A percentile compares a stretch with the other conserved stretches of the same genome.
Evolutionary conservation across 2,329 filamentous ascomycete genomes (phyloP).

Genomic region (Penicillium griseofulvum): DNA sequence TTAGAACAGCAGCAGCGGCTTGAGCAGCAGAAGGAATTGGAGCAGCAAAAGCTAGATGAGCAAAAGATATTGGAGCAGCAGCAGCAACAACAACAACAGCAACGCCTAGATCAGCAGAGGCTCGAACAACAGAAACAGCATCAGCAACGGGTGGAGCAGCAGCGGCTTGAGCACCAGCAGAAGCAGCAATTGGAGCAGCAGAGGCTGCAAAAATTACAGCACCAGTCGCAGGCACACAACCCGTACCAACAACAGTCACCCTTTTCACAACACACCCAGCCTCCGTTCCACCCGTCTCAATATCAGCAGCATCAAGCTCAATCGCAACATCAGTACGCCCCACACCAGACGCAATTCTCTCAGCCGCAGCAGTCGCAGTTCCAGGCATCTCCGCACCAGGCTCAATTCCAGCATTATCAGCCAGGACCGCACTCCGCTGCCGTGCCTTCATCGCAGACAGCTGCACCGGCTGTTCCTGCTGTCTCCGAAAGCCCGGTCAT

Average conservation of each 20-base stretch:
- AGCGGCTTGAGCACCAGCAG: constrained; percentile 8
- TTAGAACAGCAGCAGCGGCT: constrained; percentile 9
- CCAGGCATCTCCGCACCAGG: constrained; percentile 3
- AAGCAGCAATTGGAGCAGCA: constrained; percentile 18
- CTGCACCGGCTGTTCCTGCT: constrained; percentile 4
- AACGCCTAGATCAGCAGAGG: constrained; percentile 13
- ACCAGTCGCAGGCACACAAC: constrained; percentile 24
- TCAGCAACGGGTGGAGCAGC: constrained; percentile 16
- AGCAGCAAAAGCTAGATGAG: constrained; percentile 10
- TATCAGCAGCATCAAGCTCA: constrained; percentile 21
- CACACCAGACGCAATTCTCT: constrained; percentile 21
- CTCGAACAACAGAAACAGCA: constrained; percentile 17
- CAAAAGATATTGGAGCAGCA: constrained; percentile 11
- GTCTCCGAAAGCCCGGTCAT: constrained; percentile 2
- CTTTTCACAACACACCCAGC: constrained; percentile 19
- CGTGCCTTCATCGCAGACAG: constrained; percentile 6
- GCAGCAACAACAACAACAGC: constrained; percentile 5
- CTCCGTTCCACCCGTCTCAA: constrained; percentile 22
- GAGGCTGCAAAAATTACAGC: constrained; percentile 21
- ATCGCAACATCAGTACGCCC: constrained; percentile 14
- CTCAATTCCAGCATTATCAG: constrained; percentile 25
- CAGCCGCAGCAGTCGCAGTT: constrained; percentile 14
- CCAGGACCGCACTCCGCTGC: constrained; percentile 15
- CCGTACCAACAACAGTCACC: constrained; percentile 24
- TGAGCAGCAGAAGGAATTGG: constrained; percentile 18